phyloP scores from a whole-genome alignment of 1,139 yeast genomes.

The Candida sp. region DNA sequence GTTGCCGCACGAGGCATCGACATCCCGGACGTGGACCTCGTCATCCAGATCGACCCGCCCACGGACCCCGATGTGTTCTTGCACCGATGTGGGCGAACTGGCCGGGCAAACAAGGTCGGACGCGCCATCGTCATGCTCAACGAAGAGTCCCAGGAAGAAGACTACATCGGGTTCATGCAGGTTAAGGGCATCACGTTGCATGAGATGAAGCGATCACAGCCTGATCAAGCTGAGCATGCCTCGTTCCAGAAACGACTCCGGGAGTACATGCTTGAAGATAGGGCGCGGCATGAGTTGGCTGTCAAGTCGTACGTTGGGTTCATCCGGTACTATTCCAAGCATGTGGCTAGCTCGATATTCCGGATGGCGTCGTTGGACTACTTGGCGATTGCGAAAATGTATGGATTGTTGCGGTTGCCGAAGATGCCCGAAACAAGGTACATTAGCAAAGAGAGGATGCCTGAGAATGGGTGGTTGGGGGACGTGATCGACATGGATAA shows the following conservation, averaged over 20 bases:
- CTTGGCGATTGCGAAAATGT: slow-evolving; percentile 71
- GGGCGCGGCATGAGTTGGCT: slow-evolving; percentile 82
- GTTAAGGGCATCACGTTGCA: slow-evolving; percentile 68
- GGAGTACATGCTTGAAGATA: slow-evolving; percentile 68
- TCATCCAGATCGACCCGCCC: slow-evolving; percentile 89
- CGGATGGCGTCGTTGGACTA: slow-evolving; percentile 75
- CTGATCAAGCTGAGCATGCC: slow-evolving; percentile 21
- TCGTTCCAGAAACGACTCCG: slow-evolving; percentile 38
- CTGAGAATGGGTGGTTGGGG: slow-evolving; percentile 77
- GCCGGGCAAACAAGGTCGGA: slow-evolving; percentile 86
- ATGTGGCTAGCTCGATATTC: slow-evolving; percentile 90
- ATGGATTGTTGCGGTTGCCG: slow-evolving; percentile 85
- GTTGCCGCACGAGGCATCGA: slow-evolving; percentile 96
- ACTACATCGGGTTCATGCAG: slow-evolving; percentile 77
- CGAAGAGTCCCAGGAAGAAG: slow-evolving; percentile 74
- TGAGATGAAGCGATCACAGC: slow-evolving; percentile 34
- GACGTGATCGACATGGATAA: slow-evolving; percentile 64
- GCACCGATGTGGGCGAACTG: slow-evolving; percentile 94
- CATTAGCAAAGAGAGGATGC: slow-evolving; percentile 50
- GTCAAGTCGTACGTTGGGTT: slow-evolving; percentile 85
- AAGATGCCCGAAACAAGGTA: slow-evolving; percentile 89
- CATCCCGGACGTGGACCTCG: slow-evolving; percentile 90
- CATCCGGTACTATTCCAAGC: slow-evolving; percentile 84
- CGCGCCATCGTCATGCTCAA: slow-evolving; percentile 75
- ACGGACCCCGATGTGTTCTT: slow-evolving; percentile 87